These are phyloP conservation scores for Fusarium nelsonii DNA, from an alignment of 2,329 filamentous ascomycete species.

Conservation along the genomic window DNA sequence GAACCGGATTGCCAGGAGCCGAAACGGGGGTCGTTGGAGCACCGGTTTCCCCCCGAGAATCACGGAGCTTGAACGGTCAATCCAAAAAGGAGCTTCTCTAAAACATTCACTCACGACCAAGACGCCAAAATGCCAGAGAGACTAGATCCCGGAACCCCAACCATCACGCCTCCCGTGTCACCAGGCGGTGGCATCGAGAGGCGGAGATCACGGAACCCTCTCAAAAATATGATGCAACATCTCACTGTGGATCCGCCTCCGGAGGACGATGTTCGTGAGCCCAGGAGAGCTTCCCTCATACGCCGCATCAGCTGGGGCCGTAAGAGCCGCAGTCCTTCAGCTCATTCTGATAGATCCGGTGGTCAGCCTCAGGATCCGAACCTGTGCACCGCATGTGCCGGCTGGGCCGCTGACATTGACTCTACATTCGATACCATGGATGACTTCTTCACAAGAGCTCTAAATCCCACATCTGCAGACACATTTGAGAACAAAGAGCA, in stretches of 20 bases:
- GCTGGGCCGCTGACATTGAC: constrained; percentile 52
- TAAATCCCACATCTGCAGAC: constrained; percentile 49
- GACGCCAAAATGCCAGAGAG: constrained; percentile 48
- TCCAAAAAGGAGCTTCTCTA: no score
- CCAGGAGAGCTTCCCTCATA: constrained; percentile 52
- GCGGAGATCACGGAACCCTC: constrained; percentile 53
- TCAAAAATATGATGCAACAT: constrained; percentile 55
- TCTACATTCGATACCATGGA: constrained; percentile 52
- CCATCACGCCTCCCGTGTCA: constrained; percentile 39
- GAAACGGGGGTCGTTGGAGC: constrained; percentile 41
- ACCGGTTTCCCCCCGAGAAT: constrained; percentile 41
- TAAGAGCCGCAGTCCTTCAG: constrained; percentile 53
- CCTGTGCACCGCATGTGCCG: constrained; percentile 50
- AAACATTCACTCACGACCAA: neutral
- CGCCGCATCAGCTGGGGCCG: constrained; percentile 52
- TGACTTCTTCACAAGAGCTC: constrained; percentile 45
- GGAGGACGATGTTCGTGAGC: constrained; percentile 46
- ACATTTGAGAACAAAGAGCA: constrained; percentile 52
- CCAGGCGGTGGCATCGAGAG: constrained; percentile 46
- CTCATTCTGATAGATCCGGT: constrained; percentile 51
- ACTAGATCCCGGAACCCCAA: constrained; percentile 46
- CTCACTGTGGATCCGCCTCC: constrained; percentile 52
- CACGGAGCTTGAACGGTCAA: constrained; percentile 44
- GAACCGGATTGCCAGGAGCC: constrained; percentile 45
- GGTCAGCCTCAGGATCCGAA: constrained; percentile 48